Conservation (phyloP, 2,329 filamentous ascomycete species). For the Akanthomyces muscarius region DNA sequence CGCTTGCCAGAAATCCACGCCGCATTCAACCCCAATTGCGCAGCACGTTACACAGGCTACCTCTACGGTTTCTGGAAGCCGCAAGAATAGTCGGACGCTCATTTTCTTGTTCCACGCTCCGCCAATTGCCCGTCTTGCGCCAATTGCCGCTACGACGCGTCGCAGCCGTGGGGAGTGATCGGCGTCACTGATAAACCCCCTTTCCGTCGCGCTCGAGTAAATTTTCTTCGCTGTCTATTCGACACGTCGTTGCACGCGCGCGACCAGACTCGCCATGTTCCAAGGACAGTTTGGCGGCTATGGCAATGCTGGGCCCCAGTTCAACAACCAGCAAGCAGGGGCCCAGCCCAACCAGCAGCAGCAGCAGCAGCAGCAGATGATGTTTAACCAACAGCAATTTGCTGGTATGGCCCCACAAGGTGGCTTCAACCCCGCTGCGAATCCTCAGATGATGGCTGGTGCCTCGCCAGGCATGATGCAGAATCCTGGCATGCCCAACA, state of each 20-base stretch:
- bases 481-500: conserved; percentile 55
- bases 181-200: not conserved
- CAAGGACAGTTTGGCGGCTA: conserved; percentile 16
- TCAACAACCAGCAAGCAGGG: conserved; percentile 22
- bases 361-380: conserved; percentile 33
- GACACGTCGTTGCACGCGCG: not conserved
- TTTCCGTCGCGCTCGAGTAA: not conserved
- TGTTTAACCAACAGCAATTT: conserved; percentile 47
- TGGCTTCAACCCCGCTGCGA: conserved; percentile 47
- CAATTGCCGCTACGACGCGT: conserved; percentile 14
- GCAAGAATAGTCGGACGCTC: not conserved
- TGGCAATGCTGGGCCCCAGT: conserved; percentile 17
- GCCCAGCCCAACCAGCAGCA: conserved; percentile 27
- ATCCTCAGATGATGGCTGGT: conserved; percentile 52
- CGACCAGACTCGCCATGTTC: conserved; percentile 8
- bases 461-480: conserved; percentile 61
- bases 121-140: conserved; percentile 4
- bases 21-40: not conserved
- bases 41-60: not conserved
- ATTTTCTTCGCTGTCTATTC: not conserved
- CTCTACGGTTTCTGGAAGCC: not conserved
- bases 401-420: conserved; percentile 49
- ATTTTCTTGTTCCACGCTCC: not conserved
- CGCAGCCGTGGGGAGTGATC: conserved; percentile 7
- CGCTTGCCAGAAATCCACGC: not conserved